Evolutionary conservation across 2,329 filamentous ascomycete species (phyloP).

Genomic region (Claviceps arundinis): DNA sequence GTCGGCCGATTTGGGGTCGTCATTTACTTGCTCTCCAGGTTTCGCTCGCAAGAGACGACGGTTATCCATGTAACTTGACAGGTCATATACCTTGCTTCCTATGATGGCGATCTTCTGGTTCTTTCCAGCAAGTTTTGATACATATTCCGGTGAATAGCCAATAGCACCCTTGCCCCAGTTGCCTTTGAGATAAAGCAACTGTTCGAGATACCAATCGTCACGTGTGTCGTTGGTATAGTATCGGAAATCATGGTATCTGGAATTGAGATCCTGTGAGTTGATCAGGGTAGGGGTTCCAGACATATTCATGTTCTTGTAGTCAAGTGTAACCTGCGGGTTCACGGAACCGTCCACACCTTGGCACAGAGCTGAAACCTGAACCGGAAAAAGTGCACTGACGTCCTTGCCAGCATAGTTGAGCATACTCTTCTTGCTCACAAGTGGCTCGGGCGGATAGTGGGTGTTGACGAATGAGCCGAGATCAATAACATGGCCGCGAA

Average conservation of each 20-base stretch:
- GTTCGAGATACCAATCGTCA: constrained; percentile 84
- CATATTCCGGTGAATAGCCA: constrained; percentile 68
- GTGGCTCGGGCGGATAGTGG: constrained; percentile 51
- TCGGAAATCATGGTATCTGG: constrained; percentile 86
- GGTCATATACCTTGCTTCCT: constrained; percentile 69
- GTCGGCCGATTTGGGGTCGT: constrained; percentile 42
- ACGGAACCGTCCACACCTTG: constrained; percentile 55
- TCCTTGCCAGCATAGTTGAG: constrained; percentile 78
- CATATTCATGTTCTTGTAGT: constrained; percentile 69
- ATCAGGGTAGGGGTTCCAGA: constrained; percentile 53
- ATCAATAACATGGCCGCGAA: constrained; percentile 84
- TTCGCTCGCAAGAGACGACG: constrained; percentile 53
- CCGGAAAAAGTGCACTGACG: constrained; percentile 77
- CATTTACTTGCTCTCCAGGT: constrained; percentile 34
- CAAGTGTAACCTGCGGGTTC: constrained; percentile 64
- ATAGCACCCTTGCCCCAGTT: constrained; percentile 79
- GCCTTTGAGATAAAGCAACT: constrained; percentile 63
- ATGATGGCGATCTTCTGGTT: constrained; percentile 63
- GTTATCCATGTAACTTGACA: constrained; percentile 70
- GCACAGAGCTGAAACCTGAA: constrained; percentile 89
- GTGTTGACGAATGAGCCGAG: constrained; percentile 56
- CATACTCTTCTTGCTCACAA: constrained; percentile 46
- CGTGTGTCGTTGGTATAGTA: constrained; percentile 68
- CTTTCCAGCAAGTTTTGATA: constrained; percentile 54
- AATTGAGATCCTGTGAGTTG: constrained; percentile 55